Evolutionary conservation across 116 monocot genomes (phyloP).

Genomic region (Trichopus zeylanicus): DNA sequence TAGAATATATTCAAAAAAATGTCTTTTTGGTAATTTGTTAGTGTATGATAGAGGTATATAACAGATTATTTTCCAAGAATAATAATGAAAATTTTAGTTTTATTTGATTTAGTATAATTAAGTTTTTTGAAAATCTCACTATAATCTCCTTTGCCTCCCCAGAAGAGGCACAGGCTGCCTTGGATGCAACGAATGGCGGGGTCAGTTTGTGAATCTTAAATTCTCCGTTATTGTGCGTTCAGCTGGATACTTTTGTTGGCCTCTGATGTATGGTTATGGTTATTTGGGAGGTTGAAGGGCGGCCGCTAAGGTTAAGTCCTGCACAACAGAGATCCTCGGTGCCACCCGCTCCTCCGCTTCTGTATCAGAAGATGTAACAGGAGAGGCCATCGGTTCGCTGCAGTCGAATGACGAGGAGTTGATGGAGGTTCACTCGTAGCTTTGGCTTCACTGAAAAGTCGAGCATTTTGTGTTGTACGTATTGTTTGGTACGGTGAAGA

Average conservation of each 20-base stretch:
- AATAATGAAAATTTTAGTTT: no score
- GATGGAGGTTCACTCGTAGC: neutral
- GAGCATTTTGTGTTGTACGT: no score
- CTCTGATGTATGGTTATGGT: neutral
- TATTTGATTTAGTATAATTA: no score
- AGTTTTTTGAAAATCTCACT: no score
- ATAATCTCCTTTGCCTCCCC: constrained; percentile 56
- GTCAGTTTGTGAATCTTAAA: constrained; percentile 17
- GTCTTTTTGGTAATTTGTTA: no score
- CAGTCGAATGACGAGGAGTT: neutral
- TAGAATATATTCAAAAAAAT: no score
- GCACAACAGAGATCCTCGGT: constrained; percentile 10
- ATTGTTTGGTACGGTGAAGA: no score
- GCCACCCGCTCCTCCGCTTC: neutral
- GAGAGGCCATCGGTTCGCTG: neutral
- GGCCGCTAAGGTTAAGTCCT: constrained; percentile 51
- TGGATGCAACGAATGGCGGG: constrained; percentile 64
- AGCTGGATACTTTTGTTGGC: neutral
- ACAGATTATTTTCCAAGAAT: no score
- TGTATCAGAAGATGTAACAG: no score
- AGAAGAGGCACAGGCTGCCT: constrained; percentile 52
- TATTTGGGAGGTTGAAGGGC: constrained; percentile 54
- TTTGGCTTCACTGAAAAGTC: no score
- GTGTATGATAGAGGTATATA: no score
- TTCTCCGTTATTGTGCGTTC: neutral